Conservation (phyloP, 495 filamentous ascomycete genomes). For the Tuber indicum region DNA sequence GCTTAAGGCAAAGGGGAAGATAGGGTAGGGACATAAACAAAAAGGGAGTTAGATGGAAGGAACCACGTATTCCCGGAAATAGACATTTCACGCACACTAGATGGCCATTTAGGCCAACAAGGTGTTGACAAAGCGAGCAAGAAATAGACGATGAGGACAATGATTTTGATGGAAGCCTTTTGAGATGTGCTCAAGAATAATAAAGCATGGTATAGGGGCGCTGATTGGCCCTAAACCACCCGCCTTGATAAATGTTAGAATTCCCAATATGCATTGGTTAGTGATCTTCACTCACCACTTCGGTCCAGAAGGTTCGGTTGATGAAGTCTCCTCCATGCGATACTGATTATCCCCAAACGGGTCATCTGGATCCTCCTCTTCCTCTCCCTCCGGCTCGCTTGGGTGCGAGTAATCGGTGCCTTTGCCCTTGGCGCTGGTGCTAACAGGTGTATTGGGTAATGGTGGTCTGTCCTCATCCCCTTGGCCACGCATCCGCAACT, state of each 20-base stretch:
- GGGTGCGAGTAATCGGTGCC: slow-evolving; percentile 47
- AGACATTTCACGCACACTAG: neutral
- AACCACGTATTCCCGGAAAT: neutral
- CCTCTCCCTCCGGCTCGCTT: slow-evolving; percentile 44
- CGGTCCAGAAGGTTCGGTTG: slow-evolving; percentile 15
- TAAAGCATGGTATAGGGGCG: neutral
- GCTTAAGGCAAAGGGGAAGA: neutral
- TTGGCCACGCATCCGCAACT: slow-evolving; percentile 43
- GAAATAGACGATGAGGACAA: neutral
- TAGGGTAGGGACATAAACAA: neutral
- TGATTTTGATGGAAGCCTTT: neutral
- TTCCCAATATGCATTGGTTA: neutral
- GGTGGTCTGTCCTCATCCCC: slow-evolving; percentile 43
- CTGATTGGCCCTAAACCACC: slow-evolving; percentile 10
- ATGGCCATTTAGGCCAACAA: neutral
- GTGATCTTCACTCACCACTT: slow-evolving; percentile 11
- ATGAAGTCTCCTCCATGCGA: slow-evolving; percentile 24
- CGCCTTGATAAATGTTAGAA: slow-evolving; percentile 23
- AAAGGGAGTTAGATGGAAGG: neutral
- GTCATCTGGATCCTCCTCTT: slow-evolving; percentile 61
- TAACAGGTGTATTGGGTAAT: slow-evolving; percentile 45
- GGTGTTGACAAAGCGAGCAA: neutral
- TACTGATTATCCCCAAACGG: slow-evolving; percentile 51
- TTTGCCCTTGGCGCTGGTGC: slow-evolving; percentile 43
- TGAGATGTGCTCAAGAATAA: neutral